These are phyloP conservation scores for Solanum pennellii DNA, from an alignment of 257 asterid species.

Conservation along the genomic window DNA sequence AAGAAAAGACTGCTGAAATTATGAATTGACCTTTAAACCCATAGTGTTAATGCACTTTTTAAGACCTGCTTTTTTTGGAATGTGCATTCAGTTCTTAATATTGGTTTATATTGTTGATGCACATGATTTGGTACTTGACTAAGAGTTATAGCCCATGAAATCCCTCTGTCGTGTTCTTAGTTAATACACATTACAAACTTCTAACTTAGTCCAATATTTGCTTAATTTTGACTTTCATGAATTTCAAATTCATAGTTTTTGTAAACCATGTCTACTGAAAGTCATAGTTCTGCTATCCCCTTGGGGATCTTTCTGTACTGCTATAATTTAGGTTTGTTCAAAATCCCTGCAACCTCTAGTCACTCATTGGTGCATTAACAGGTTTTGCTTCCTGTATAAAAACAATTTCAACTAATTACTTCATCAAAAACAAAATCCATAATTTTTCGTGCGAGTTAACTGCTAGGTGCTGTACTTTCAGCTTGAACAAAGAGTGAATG, in stretches of 20 bases:
- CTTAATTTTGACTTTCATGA: background rate
- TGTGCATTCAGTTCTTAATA: background rate
- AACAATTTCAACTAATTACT: background rate
- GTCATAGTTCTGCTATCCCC: background rate
- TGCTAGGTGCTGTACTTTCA: conserved; percentile 13
- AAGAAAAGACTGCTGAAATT: background rate
- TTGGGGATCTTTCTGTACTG: background rate
- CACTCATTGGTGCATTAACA: background rate
- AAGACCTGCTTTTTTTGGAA: background rate
- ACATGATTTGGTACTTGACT: background rate
- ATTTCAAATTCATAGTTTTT: background rate
- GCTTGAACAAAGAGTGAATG: conserved; percentile 76
- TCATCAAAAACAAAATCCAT: background rate
- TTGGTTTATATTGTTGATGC: background rate
- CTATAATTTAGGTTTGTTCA: background rate
- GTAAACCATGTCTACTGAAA: background rate
- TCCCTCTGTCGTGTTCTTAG: background rate
- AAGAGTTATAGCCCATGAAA: background rate
- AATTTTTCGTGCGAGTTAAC: background rate
- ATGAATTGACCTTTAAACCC: background rate
- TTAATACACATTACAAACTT: background rate
- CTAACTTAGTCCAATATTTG: background rate
- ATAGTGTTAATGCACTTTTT: background rate
- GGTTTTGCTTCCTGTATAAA: background rate
- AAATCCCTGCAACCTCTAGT: background rate